Evolutionary conservation across 768 basidiomycete species (phyloP), one percentile per base, ranked within the genome.

Genomic region (Rossbeevera mucosa): DNA sequence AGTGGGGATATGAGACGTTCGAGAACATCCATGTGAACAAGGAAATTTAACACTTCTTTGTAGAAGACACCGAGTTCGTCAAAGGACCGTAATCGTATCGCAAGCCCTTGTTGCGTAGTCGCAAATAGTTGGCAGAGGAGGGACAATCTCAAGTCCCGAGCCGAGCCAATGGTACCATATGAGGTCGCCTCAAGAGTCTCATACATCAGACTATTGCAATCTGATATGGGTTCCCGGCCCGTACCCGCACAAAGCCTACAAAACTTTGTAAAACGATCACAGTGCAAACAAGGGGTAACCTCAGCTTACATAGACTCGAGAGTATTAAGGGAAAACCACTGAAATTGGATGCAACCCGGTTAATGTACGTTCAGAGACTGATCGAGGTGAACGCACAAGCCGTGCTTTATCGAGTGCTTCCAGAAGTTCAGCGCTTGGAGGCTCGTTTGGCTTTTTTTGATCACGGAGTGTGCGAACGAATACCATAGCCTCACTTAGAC

Each of bases 241-340:
- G 76, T 75, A 18, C 75, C 76, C 1, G 71, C 44, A 51, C 75
- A 76, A 5, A 75, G 61, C 65, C 76, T 76, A 50, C 28, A 47
- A 46, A 50, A 36, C 21, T 33, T 18, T n/a, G 25, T 58, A 38
- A 55, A 51, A 43, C 26, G 16, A 16, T 21, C 8, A 25, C 22
- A 40, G 9, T 9, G 18, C n/a, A 45, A 21, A 40, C 6, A 18
- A 24, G 16, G n/a, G 26, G 24, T 50, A 25, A 46, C 12, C 22
- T 40, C 20, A 8, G 50, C 66, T 55, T 45, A 75, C 74, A 76
- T 69, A 0, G 71, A 70, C 59, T 76, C 75, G n/a, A 63, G 60
- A 3, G 58, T 63, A 29, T 68, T 67, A n/a, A 76, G 63, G 26
- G 62, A 51, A 50, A 75, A 64, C 75, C 75, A 76, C 74, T 76